Conservation (phyloP, 2,329 filamentous ascomycete genomes). For the Calonectria leucothoes region DNA sequence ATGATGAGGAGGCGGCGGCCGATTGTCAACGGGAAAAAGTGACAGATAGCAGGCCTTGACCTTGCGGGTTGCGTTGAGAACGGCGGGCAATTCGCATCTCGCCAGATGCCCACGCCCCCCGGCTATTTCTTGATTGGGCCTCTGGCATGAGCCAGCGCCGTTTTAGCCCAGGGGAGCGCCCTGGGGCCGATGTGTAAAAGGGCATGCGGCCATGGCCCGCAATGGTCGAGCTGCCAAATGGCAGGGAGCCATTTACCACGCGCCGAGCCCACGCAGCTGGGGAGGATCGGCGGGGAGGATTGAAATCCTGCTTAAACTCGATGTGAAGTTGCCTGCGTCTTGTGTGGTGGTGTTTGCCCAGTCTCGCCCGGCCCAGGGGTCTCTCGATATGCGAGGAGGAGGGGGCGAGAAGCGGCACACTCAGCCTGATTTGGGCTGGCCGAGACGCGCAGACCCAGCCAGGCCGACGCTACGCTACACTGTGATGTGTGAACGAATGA, state of each 20-base stretch:
- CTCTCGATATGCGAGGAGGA: neutral
- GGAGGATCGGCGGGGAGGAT: slow-evolving; percentile 19
- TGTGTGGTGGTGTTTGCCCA: slow-evolving; percentile 3
- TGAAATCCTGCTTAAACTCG: slow-evolving; percentile 4
- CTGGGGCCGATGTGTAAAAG: neutral
- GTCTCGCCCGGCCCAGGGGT: neutral
- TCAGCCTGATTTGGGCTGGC: slow-evolving; percentile 4
- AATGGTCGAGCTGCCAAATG: neutral
- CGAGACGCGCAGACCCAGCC: neutral
- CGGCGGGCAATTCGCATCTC: neutral
- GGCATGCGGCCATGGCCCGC: neutral
- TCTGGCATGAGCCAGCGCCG: neutral
- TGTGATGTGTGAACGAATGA: too few relatives aligned
- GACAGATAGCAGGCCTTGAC: neutral
- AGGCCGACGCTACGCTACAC: neutral
- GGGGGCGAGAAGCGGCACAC: neutral
- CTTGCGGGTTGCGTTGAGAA: neutral
- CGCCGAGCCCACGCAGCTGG: neutral
- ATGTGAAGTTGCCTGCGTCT: neutral
- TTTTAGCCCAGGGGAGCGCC: neutral
- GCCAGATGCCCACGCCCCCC: neutral
- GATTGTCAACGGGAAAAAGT: neutral
- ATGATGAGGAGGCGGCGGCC: neutral
- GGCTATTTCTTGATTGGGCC: neutral
- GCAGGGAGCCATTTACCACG: neutral